Evolutionary conservation across 257 asterid species (phyloP).

Genomic region (Primulina tabacum): DNA sequence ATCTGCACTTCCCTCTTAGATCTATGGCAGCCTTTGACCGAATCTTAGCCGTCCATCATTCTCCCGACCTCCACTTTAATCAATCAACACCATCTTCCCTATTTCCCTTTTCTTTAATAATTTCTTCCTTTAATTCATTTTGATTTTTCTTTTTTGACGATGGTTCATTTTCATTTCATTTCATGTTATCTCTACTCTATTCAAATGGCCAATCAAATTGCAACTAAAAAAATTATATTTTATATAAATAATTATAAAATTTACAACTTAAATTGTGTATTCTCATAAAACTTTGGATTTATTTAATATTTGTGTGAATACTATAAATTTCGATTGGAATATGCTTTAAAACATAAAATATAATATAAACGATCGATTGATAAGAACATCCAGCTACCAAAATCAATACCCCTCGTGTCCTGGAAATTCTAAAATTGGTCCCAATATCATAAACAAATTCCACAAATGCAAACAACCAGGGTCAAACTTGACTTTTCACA

Average conservation of each 20-base stretch:
- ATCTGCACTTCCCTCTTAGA: conserved; percentile 23
- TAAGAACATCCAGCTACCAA: conserved; percentile 11
- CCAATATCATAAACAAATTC: neutral
- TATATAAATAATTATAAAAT: too few species aligned
- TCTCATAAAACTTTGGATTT: too few species aligned
- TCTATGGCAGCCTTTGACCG: conserved; percentile 69
- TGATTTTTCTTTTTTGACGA: too few species aligned
- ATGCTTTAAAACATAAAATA: too few species aligned
- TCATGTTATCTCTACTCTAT: too few species aligned
- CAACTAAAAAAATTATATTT: too few species aligned
- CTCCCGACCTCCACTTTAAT: conserved; percentile 10
- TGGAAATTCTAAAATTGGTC: neutral
- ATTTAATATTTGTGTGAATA: too few species aligned
- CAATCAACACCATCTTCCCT: neutral
- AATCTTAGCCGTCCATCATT: conserved; percentile 49
- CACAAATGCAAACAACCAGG: conserved; percentile 6
- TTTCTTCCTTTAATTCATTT: neutral
- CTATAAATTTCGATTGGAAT: neutral
- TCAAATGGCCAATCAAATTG: too few species aligned
- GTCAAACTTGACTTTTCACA: conserved; percentile 24
- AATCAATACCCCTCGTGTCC: neutral
- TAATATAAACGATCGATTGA: neutral
- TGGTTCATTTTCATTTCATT: too few species aligned
- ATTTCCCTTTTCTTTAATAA: neutral
- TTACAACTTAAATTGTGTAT: too few species aligned